A percentile compares a stretch with the other conserved stretches of the same genome.
These are phyloP conservation scores for Knoxdaviesia capensis DNA, from an alignment of 2,329 filamentous ascomycete genomes.

Conservation along the genomic window DNA sequence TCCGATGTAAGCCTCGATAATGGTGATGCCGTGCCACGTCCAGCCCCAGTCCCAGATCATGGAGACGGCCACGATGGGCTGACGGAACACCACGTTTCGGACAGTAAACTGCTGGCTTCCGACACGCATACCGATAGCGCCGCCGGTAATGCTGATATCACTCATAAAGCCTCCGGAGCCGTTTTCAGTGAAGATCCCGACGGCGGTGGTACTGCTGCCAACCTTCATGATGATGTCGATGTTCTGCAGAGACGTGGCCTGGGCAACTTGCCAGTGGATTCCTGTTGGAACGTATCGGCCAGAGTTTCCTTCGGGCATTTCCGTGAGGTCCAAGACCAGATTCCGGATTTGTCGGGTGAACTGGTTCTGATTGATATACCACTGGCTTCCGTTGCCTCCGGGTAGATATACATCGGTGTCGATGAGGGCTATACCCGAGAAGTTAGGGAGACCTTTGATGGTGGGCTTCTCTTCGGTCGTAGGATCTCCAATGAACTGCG, in stretches of 20 bases:
- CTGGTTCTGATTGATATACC: slow-evolving; percentile 9
- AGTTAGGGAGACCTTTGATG: slow-evolving; percentile 29
- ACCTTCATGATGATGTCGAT: slow-evolving; percentile 30
- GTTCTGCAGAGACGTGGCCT: slow-evolving; percentile 24
- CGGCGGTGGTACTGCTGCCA: slow-evolving; percentile 9
- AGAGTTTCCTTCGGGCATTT: slow-evolving; percentile 26
- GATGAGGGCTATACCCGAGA: slow-evolving; percentile 34
- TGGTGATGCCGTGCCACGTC: slow-evolving; percentile 16
- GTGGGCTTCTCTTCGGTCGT: slow-evolving; percentile 25
- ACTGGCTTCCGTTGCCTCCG: slow-evolving; percentile 11
- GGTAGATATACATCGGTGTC: slow-evolving; percentile 18
- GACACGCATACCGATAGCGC: slow-evolving; percentile 9
- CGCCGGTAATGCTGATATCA: slow-evolving; percentile 43
- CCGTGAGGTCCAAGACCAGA: slow-evolving; percentile 19
- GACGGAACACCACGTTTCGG: slow-evolving; percentile 41
- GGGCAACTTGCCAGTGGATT: slow-evolving; percentile 45
- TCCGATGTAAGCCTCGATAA: no score
- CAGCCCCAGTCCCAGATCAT: slow-evolving; percentile 61
- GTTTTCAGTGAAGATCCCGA: slow-evolving; percentile 11
- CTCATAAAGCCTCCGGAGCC: slow-evolving; percentile 22
- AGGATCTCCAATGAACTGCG: slow-evolving; percentile 35
- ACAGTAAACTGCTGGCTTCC: slow-evolving; percentile 52
- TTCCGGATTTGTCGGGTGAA: slow-evolving; percentile 41
- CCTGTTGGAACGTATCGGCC: slow-evolving; percentile 11
- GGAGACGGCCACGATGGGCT: slow-evolving; percentile 36